Percentiles rank a stretch among this genome's conserved stretches.
phyloP scores from a whole-genome alignment of 2,329 filamentous ascomycete species.

The Fusarium cicatricum region DNA sequence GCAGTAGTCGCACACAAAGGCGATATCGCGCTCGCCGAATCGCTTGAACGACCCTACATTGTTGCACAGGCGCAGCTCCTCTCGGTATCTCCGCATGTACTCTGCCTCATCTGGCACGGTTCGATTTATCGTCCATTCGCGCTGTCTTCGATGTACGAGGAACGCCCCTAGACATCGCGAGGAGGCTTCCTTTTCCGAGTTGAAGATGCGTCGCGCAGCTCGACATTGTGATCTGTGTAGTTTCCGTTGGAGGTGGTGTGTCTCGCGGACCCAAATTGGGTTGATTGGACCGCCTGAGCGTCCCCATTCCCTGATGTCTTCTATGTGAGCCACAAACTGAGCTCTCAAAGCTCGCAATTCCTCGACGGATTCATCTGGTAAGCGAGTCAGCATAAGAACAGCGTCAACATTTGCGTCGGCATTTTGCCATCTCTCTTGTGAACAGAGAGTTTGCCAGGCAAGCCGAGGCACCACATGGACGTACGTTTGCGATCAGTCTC shows the following conservation, averaged over 20 bases:
- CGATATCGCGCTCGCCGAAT: conserved; percentile 62
- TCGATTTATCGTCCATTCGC: conserved; percentile 44
- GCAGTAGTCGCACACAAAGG: conserved; percentile 69
- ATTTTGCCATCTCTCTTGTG: no score
- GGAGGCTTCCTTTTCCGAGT: conserved; percentile 57
- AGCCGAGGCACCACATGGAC: conserved; percentile 35
- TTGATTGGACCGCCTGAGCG: conserved; percentile 63
- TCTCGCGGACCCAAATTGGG: conserved; percentile 63
- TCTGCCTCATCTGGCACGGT: conserved; percentile 43
- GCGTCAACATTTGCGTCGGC: not conserved
- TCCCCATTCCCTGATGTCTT: conserved; percentile 63
- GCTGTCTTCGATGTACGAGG: conserved; percentile 60
- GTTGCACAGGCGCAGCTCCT: conserved; percentile 62
- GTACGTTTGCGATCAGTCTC: conserved; percentile 63
- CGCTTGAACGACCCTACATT: conserved; percentile 63
- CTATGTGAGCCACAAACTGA: conserved; percentile 57
- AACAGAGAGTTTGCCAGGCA: no score
- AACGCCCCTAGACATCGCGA: conserved; percentile 65
- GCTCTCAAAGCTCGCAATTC: conserved; percentile 58
- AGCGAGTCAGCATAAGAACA: conserved; percentile 9
- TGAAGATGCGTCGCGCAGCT: conserved; percentile 64
- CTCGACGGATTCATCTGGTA: conserved; percentile 60
- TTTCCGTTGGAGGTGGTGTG: conserved; percentile 56
- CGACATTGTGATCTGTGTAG: conserved; percentile 67
- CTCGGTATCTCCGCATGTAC: conserved; percentile 51